Evolutionary conservation across 2,329 filamentous ascomycete species (phyloP), one percentile per base, ranked within the genome.

Genomic region (Mariannaea sp.): DNA sequence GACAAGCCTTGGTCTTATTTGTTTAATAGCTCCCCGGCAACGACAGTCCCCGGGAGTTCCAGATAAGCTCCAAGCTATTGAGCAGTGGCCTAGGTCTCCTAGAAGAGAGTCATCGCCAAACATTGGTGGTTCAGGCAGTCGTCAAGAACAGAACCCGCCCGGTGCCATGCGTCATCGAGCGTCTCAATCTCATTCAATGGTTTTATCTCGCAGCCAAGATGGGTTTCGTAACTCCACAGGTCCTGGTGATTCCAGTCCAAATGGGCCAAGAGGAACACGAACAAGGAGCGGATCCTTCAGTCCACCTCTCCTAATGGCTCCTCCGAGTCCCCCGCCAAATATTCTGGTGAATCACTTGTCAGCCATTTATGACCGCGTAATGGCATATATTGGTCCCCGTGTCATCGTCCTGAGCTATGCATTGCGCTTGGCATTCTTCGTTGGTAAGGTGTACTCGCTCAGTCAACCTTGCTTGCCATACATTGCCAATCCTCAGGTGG

Each of bases 391-490:
- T 65, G 55, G 62, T 62, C 40, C 57, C 59, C 58, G 65, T 62
- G 35, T 73, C 68, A 64, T 57, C 59, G 43, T 67, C 7, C 27
- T 72, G 6, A 57, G 65, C 65, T 71, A 69, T 69, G 71, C 42
- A 47, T 74, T 5, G 16, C 86, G 86, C 41, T 71, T 90, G 3
- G 62, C 71, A 1, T 62, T 92, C 1, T 92, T 96, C 62, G 68
- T 87, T 5, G 60, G 80, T 43, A 96, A 96, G 70, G 73, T 92
- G 7, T 73, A 80, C 10, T 83, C 84, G 0, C 72, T 94, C 8
- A 78, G 81, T 3, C 78, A 80, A 40, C 82, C 87, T 1, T 96
- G 92, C 69, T 84, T 84, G 68, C 91, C 91, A 0, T 85, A 86
- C 52, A 84, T 85, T 36, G 78, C 83, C n/a, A 86, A 81, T 38